Percentiles rank a stretch among this genome's conserved stretches.
Evolutionary conservation across 2,329 filamentous ascomycete species (phyloP).

Genomic region (Davidsoniella neocaledoniae): DNA sequence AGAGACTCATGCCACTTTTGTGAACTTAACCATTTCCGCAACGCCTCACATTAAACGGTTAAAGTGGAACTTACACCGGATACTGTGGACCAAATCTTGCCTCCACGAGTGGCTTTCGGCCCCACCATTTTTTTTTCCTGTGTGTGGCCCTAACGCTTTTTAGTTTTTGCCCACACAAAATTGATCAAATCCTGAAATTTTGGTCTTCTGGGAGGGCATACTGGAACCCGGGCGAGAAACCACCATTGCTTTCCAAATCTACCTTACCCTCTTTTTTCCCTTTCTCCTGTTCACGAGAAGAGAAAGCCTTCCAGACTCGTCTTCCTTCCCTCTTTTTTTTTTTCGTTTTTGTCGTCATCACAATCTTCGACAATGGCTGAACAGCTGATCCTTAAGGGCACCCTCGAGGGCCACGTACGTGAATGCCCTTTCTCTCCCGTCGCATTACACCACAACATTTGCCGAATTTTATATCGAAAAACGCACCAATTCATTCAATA

Average conservation of each 20-base stretch:
- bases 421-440: slow-evolving; percentile 13
- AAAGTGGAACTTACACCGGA: too few species aligned
- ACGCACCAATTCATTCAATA: not conserved
- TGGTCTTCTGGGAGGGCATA: slow-evolving; percentile 12
- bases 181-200: slow-evolving; percentile 13
- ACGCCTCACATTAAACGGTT: too few species aligned
- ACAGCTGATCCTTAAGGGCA: slow-evolving; percentile 90
- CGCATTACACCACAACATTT: not conserved
- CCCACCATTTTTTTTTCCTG: slow-evolving; percentile 10
- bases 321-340: slow-evolving; percentile 13
- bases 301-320: slow-evolving; percentile 15
- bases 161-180: slow-evolving; percentile 13
- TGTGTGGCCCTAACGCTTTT: slow-evolving; percentile 13
- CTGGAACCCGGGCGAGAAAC: slow-evolving; percentile 11
- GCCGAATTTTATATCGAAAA: not conserved
- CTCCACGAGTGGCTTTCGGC: not conserved
- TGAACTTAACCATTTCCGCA: too few species aligned
- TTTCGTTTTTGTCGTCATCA: slow-evolving; percentile 10
- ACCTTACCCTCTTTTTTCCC: slow-evolving; percentile 11
- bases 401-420: slow-evolving; percentile 88
- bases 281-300: slow-evolving; percentile 13
- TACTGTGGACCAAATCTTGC: too few species aligned
- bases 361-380: slow-evolving; percentile 49
- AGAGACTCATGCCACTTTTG: too few species aligned
- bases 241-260: slow-evolving; percentile 12